A percentile compares a stretch with the other conserved stretches of the same genome.
phyloP scores from a whole-genome alignment of 2,329 filamentous ascomycete genomes.

The Tolypocladium guangdongense region DNA sequence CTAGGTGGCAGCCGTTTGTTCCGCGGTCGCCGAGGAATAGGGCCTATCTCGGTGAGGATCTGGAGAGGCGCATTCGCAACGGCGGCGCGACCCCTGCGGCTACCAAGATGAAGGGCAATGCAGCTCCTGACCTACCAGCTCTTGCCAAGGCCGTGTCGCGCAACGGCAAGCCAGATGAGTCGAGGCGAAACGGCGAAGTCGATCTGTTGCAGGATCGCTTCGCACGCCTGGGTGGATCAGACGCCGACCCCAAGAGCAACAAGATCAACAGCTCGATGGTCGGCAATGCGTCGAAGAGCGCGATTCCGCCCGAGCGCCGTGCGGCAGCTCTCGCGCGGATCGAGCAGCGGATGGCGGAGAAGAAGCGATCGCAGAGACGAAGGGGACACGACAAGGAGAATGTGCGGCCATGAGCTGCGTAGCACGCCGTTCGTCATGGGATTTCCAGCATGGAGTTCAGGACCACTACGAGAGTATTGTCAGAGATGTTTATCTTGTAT shows the following conservation, averaged over 20 bases:
- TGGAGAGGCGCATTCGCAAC: conserved; percentile 17
- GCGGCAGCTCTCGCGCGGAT: conserved; percentile 45
- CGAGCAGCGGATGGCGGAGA: conserved; percentile 42
- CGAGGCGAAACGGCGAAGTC: conserved; percentile 23
- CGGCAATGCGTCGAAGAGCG: conserved; percentile 29
- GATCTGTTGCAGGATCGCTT: conserved; percentile 36
- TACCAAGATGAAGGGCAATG: conserved; percentile 11
- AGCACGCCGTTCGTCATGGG: background rate
- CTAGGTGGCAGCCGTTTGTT: conserved; percentile 30
- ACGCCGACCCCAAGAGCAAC: conserved; percentile 17
- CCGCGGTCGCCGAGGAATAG: conserved; percentile 29
- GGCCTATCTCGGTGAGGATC: conserved; percentile 23
- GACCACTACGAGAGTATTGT: background rate
- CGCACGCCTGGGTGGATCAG: conserved; percentile 30
- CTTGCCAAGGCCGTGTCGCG: conserved; percentile 13
- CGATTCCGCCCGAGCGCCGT: conserved; percentile 37
- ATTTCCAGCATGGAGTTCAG: conserved; percentile 12
- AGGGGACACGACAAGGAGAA: conserved; percentile 40
- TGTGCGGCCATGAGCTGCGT: conserved; percentile 21
- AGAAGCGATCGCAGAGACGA: conserved; percentile 25
- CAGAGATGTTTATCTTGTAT: background rate
- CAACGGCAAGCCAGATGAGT: conserved; percentile 2
- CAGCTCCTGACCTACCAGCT: conserved; percentile 15
- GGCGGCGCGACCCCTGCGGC: conserved; percentile 14
- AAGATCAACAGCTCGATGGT: conserved; percentile 15